These are phyloP conservation scores for Pneumocystis oryctolagi DNA, from an alignment of 1,139 yeast species.

Conservation along the genomic window DNA sequence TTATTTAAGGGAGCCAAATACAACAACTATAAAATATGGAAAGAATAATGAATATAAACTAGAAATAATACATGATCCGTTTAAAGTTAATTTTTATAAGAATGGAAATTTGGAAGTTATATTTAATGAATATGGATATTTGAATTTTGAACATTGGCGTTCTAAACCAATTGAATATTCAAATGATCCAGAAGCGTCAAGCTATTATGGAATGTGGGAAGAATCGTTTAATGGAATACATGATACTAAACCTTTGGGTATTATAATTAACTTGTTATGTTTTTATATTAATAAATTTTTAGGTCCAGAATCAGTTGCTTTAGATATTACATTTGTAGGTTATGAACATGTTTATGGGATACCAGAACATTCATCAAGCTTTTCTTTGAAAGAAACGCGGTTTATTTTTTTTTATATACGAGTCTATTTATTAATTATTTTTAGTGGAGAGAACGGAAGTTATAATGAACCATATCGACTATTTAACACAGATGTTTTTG, in stretches of 20 bases:
- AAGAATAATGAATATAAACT: slow-evolving; percentile 26
- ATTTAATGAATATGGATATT: slow-evolving; percentile 51
- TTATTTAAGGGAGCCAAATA: slow-evolving; percentile 6
- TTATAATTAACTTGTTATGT: slow-evolving; percentile 18
- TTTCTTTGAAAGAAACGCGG: slow-evolving; percentile 55
- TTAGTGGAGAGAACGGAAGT: slow-evolving; percentile 21
- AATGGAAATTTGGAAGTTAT: slow-evolving; percentile 36
- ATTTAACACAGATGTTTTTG: slow-evolving; percentile 86
- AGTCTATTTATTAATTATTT: neutral
- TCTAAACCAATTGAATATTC: slow-evolving; percentile 15
- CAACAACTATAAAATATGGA: slow-evolving; percentile 31
- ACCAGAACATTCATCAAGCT: slow-evolving; percentile 84
- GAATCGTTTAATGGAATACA: slow-evolving; percentile 1
- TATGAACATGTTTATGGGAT: slow-evolving; percentile 66
- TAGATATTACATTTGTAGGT: slow-evolving; percentile 55
- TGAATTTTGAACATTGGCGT: slow-evolving; percentile 73
- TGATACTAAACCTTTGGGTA: neutral
- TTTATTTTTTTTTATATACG: neutral
- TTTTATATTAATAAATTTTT: slow-evolving; percentile 44
- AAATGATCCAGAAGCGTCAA: neutral
- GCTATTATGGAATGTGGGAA: slow-evolving; percentile 23
- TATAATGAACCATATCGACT: slow-evolving; percentile 63
- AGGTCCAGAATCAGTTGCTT: slow-evolving; percentile 82
- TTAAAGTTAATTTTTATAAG: slow-evolving; percentile 37
- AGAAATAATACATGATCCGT: slow-evolving; percentile 34